Conservation (phyloP, 2,329 filamentous ascomycete genomes). For the Beauveria caledonica region DNA sequence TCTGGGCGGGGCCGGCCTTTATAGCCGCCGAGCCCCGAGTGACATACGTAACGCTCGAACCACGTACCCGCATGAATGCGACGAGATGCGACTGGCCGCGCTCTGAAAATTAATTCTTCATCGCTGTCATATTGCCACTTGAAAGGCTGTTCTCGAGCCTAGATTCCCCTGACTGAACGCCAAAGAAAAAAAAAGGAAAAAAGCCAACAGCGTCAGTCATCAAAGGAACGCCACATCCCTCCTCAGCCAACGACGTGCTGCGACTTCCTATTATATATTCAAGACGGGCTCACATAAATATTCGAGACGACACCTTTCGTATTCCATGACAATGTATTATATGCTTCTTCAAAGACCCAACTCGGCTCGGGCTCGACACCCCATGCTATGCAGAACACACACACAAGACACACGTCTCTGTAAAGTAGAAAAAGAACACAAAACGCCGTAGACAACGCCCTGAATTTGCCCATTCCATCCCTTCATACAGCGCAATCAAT, state of each 20-base stretch:
- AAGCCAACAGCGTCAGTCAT: background rate
- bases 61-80: constrained; percentile 1
- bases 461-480: background rate
- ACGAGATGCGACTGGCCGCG: background rate
- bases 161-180: no score
- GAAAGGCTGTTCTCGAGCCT: background rate
- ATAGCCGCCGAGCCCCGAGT: no score
- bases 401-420: background rate
- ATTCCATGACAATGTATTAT: constrained; percentile 4
- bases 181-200: no score
- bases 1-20: background rate
- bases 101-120: background rate
- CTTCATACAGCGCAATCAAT: background rate
- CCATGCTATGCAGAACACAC: constrained; percentile 9
- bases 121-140: background rate
- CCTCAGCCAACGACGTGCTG: background rate
- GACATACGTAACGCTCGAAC: background rate
- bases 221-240: background rate
- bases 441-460: constrained; percentile 9
- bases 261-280: background rate
- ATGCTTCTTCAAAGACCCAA: background rate
- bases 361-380: background rate
- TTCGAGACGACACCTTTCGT: background rate
- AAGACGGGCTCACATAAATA: background rate
- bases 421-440: background rate